Percentiles rank a stretch among this genome's conserved stretches.
Conservation (phyloP, 768 basidiomycete species). For the Atractiella rhizophila region DNA sequence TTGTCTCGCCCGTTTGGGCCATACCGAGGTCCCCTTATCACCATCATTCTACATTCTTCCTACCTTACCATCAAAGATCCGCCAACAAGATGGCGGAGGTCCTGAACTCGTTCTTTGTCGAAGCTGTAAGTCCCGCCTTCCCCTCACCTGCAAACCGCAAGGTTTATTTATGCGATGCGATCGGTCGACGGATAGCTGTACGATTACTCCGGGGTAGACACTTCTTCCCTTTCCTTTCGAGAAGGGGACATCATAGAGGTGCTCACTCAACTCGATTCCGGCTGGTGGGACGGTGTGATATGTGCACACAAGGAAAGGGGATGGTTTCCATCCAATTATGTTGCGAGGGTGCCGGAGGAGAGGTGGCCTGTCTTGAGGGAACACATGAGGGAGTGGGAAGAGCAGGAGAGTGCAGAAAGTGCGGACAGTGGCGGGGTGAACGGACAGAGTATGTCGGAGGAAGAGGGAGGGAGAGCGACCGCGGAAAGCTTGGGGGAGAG, state of each 20-base stretch:
- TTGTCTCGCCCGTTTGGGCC: no score
- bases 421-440: neutral
- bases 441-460: neutral
- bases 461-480: conserved; percentile 2
- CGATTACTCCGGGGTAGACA: conserved; percentile 38
- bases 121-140: no score
- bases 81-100: no score
- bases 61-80: no score
- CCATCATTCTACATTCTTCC: no score
- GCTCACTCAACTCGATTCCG: conserved; percentile 63
- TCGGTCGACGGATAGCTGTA: no score
- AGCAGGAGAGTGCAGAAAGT: neutral
- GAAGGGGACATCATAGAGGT: conserved; percentile 83
- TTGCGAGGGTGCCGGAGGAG: conserved; percentile 46
- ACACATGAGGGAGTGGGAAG: neutral
- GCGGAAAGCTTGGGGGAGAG: neutral
- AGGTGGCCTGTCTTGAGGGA: conserved; percentile 27
- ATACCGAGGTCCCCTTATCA: no score
- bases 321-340: conserved; percentile 96
- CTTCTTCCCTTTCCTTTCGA: conserved; percentile 71
- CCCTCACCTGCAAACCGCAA: no score
- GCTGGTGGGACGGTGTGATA: conserved; percentile 95
- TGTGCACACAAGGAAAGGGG: conserved; percentile 47
- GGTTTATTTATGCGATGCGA: no score
- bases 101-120: no score